Percentiles rank a stretch among this genome's conserved stretches.
Evolutionary conservation across 2,329 filamentous ascomycete genomes (phyloP).

Genomic region (Annulohypoxylon truncatum): DNA sequence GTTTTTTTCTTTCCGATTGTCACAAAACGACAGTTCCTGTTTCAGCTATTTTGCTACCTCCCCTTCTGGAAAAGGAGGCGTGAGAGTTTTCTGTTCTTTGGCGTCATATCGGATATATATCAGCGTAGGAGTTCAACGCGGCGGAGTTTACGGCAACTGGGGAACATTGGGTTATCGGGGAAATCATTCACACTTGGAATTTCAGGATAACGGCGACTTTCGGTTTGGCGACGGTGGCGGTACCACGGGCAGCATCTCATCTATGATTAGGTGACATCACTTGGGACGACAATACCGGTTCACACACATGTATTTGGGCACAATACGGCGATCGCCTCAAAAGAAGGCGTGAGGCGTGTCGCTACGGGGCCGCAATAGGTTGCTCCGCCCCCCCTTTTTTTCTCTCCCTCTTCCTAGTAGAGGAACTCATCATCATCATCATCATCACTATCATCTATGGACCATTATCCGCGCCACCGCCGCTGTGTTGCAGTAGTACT

Average conservation of each 20-base stretch:
- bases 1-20: constrained; percentile 2
- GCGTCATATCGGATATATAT: constrained; percentile 47
- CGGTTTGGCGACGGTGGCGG: constrained; percentile 15
- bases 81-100: constrained; percentile 40
- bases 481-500: neutral
- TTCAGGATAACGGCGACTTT: constrained; percentile 17
- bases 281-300: constrained; percentile 28
- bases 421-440: constrained; percentile 6
- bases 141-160: constrained; percentile 40
- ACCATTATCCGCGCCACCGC: neutral
- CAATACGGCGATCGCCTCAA: constrained; percentile 10
- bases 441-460: neutral
- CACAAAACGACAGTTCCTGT: constrained; percentile 18
- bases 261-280: constrained; percentile 16
- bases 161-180: constrained; percentile 2
- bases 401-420: neutral
- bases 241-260: constrained; percentile 29
- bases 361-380: neutral
- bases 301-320: constrained; percentile 7
- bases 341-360: constrained; percentile 23
- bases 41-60: constrained; percentile 10
- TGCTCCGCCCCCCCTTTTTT: neutral
- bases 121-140: constrained; percentile 49
- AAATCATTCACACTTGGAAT: constrained; percentile 17
- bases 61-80: constrained; percentile 22